These are phyloP conservation scores for Ilyonectria robusta DNA, from an alignment of 2,329 filamentous ascomycete species.

Conservation along the genomic window DNA sequence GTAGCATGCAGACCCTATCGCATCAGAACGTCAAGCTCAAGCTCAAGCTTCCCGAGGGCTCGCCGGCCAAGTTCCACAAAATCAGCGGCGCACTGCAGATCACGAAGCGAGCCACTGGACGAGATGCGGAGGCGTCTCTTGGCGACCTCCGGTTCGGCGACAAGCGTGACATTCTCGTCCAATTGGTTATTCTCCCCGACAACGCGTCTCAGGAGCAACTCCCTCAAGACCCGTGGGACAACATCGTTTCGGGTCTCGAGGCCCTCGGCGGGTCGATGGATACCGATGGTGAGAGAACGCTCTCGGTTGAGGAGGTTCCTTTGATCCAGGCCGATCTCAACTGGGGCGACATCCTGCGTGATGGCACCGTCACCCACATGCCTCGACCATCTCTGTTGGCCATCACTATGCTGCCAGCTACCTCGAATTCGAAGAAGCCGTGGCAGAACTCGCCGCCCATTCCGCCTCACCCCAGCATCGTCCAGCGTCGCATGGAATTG, in stretches of 20 bases:
- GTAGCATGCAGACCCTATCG: slow-evolving; percentile 92
- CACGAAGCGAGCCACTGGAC: slow-evolving; percentile 94
- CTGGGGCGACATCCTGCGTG: slow-evolving; percentile 93
- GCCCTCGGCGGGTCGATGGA: slow-evolving; percentile 91
- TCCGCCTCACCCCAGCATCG: slow-evolving; percentile 93
- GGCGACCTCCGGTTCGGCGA: slow-evolving; percentile 96
- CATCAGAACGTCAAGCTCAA: slow-evolving; percentile 98
- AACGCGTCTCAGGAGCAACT: slow-evolving; percentile 85
- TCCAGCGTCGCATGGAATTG: slow-evolving; percentile 97
- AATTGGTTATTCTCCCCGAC: slow-evolving; percentile 92
- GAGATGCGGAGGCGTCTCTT: slow-evolving; percentile 92
- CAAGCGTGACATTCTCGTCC: slow-evolving; percentile 93
- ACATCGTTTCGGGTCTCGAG: slow-evolving; percentile 94
- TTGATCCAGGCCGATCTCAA: slow-evolving; percentile 94
- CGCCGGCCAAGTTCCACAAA: slow-evolving; percentile 98
- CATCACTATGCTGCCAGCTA: slow-evolving; percentile 91
- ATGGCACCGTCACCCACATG: slow-evolving; percentile 87
- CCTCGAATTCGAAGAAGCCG: slow-evolving; percentile 73
- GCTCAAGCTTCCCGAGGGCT: slow-evolving; percentile 93
- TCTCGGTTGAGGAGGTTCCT: slow-evolving; percentile 94
- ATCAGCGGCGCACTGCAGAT: slow-evolving; percentile 97
- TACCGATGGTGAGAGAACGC: slow-evolving; percentile 83
- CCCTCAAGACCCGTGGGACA: slow-evolving; percentile 96
- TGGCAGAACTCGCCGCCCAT: slow-evolving; percentile 83
- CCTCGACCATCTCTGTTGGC: slow-evolving; percentile 91